phyloP scores from a whole-genome alignment of 192 early-diverging fungal species.

The Podila minutissima region DNA sequence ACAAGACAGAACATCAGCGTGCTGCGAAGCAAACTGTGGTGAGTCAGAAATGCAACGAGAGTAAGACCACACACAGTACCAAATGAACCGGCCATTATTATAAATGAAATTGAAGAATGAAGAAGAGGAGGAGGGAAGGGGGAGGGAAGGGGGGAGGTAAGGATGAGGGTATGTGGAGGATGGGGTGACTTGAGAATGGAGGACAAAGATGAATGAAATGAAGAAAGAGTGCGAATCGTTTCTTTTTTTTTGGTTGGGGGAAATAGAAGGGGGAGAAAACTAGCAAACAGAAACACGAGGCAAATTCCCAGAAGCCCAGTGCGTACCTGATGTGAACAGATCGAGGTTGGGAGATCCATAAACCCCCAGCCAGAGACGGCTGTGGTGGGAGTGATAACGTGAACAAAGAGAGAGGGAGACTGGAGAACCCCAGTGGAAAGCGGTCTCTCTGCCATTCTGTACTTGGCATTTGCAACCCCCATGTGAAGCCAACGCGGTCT shows the following conservation, averaged over 20 bases:
- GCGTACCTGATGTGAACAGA: too few relatives aligned
- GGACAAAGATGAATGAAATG: background rate
- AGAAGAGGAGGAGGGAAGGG: background rate
- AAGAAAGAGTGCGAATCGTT: background rate
- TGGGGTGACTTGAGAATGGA: background rate
- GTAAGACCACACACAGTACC: background rate
- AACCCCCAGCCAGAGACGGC: too few relatives aligned
- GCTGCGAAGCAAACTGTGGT: background rate
- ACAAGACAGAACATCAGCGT: background rate
- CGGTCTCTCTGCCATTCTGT: too few relatives aligned
- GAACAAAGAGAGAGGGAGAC: too few relatives aligned
- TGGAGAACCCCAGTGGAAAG: too few relatives aligned
- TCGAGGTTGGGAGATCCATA: too few relatives aligned
- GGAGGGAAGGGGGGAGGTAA: background rate
- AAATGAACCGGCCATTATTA: constrained; percentile 12
- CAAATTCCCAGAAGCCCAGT: too few relatives aligned
- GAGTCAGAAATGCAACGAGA: background rate
- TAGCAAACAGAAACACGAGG: too few relatives aligned
- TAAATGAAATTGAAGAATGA: background rate
- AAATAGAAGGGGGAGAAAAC: background rate
- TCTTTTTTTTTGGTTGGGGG: background rate
- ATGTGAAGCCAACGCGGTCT: too few relatives aligned
- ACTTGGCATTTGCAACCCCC: too few relatives aligned
- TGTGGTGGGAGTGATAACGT: too few relatives aligned
- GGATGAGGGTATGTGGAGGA: background rate